Evolutionary conservation across 352 stramenopile genomes (phyloP), one percentile per base, ranked within the genome.

Genomic region (Pythium grandisporangium): DNA sequence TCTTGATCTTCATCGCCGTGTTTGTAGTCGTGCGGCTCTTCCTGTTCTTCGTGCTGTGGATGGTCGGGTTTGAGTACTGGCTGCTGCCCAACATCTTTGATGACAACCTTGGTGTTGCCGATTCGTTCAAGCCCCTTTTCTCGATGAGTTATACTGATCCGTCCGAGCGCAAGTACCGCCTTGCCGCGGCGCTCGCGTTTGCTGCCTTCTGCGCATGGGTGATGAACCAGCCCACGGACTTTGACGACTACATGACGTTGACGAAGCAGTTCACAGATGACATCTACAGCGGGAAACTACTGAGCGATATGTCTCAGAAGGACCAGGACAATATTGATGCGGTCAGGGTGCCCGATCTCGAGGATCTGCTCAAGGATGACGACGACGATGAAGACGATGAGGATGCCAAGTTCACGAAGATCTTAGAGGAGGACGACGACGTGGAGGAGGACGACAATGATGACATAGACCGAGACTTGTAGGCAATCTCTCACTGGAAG

Each of bases 251-350:
- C 76, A 97, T 99, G 60, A 72, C 92, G 55, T 84, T 96, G 23
- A 98, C 98, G 53, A 98, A 97, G 60, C 95, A 99, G 66, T 99
- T 99, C 60, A 96, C 98, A 45, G 95, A 98, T 61, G 96, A 99
- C 73, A 93, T 99, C 51, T 99, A 99, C 78, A 96, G 93, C 25
- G 96, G 96, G 51, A 99, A 98, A 47, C 70, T 99, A 45, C 68
- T 99, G 34, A 96, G 88, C 30, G 95, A 99, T 65, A 97, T 98
- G 56, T 97, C 93, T 21, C 94, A 98, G 55, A 93, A 96, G 64
- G 85, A 97, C 54, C 96, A 98, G 62, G 94, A 98, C 61, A 96
- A 97, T 65, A 98, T 99, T 66, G 95, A 99, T 65, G 93, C 82
- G 53, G 84, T 96, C 48, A 97, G 96, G 68, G 71, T 93, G 26